phyloP scores from a whole-genome alignment of 495 filamentous ascomycete species.

The Penicillium soppii region DNA sequence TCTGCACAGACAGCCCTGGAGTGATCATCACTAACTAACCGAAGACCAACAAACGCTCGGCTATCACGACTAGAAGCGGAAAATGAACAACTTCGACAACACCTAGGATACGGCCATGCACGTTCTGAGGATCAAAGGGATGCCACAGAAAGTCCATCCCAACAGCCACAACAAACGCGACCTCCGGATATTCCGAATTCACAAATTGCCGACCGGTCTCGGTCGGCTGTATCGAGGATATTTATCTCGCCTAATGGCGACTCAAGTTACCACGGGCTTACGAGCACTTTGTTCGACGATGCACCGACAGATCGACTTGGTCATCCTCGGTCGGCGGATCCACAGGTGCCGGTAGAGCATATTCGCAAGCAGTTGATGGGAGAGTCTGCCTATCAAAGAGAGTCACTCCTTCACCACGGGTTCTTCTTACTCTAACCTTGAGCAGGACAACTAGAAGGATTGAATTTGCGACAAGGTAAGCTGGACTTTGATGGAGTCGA shows the following conservation, averaged over 20 bases:
- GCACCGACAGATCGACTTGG: constrained; percentile 14
- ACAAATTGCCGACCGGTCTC: constrained; percentile 3
- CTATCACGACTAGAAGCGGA: constrained; percentile 25
- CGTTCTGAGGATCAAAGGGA: not conserved
- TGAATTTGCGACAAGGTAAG: constrained; percentile 26
- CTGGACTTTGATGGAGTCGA: constrained; percentile 10
- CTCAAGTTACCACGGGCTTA: constrained; percentile 32
- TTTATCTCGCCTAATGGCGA: constrained; percentile 27
- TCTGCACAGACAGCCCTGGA: not conserved
- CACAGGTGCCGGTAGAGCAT: constrained; percentile 14
- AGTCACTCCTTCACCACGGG: not conserved
- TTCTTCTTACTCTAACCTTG: not conserved
- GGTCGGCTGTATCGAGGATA: constrained; percentile 20
- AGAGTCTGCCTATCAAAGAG: constrained; percentile 29
- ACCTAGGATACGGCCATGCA: not conserved
- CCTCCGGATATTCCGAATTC: not conserved
- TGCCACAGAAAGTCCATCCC: not conserved
- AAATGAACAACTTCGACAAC: constrained; percentile 22
- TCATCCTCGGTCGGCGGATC: not conserved
- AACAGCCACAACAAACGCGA: not conserved
- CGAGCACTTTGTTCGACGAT: constrained; percentile 34
- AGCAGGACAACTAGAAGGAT: constrained; percentile 26
- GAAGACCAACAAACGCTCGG: constrained; percentile 26
- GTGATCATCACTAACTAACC: not conserved
- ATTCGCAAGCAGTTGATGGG: constrained; percentile 24